Evolutionary conservation across 2,329 filamentous ascomycete species (phyloP).

Genomic region (Nigrograna mackinnonii): DNA sequence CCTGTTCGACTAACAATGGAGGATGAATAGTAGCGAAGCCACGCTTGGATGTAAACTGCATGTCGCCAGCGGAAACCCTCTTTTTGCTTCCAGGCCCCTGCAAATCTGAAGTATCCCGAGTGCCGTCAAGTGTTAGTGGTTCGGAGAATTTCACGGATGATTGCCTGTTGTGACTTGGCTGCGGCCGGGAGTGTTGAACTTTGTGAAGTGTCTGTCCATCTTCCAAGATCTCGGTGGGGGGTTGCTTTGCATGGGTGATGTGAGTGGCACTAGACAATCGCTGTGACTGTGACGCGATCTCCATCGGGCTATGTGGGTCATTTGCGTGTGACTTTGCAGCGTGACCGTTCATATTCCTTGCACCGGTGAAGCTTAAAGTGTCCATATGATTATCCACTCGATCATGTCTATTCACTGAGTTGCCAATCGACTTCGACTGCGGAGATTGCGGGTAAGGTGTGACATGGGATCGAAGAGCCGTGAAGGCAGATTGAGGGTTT

Average conservation of each 20-base stretch:
- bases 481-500: slow-evolving; percentile 23
- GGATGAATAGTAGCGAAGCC: too few relatives aligned
- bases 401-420: too few relatives aligned
- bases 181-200: slow-evolving; percentile 25
- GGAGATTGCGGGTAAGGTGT: too few relatives aligned
- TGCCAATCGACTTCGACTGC: too few relatives aligned
- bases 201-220: slow-evolving; percentile 32
- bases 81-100: too few relatives aligned
- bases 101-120: slow-evolving; percentile 20
- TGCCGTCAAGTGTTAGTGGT: slow-evolving; percentile 8
- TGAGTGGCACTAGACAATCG: slow-evolving; percentile 10
- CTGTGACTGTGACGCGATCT: neutral
- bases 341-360: neutral
- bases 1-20: too few relatives aligned
- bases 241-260: too few relatives aligned
- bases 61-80: too few relatives aligned
- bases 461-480: slow-evolving; percentile 24
- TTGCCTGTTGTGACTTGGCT: slow-evolving; percentile 6
- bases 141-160: slow-evolving; percentile 2
- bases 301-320: neutral
- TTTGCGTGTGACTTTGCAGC: neutral
- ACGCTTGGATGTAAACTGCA: too few relatives aligned
- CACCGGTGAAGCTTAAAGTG: too few relatives aligned
- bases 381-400: too few relatives aligned
- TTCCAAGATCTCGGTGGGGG: slow-evolving; percentile 17